Evolutionary conservation across 768 basidiomycete genomes (phyloP).

Genomic region (Amanita muscaria): DNA sequence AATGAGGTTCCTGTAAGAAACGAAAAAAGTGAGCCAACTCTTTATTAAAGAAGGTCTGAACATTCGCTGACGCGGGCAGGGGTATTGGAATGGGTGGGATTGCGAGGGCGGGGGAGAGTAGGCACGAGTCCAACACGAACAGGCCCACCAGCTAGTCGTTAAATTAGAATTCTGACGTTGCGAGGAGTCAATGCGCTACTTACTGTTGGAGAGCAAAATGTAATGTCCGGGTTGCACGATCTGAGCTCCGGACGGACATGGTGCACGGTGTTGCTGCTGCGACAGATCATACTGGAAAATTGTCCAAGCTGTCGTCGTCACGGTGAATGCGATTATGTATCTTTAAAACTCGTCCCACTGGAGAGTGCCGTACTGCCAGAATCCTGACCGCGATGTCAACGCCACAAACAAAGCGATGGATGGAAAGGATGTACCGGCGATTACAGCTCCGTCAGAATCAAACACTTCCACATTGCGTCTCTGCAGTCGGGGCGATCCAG

Average conservation of each 20-base stretch:
- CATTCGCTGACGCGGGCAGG: slow-evolving; percentile 5
- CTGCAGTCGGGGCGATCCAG: not conserved
- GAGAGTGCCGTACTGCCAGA: slow-evolving; percentile 15
- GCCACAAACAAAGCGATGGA: too few relatives aligned
- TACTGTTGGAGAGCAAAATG: not conserved
- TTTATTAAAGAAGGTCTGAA: not conserved
- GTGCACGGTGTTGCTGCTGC: not conserved
- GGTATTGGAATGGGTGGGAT: slow-evolving; percentile 11
- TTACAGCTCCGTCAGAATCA: slow-evolving; percentile 2
- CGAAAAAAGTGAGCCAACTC: slow-evolving; percentile 1
- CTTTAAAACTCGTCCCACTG: slow-evolving; percentile 13
- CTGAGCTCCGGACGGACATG: slow-evolving; percentile 6
- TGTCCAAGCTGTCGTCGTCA: slow-evolving; percentile 9
- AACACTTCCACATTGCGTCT: slow-evolving; percentile 2
- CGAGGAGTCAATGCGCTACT: not conserved
- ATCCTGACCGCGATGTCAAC: slow-evolving; percentile 11
- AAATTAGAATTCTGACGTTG: slow-evolving; percentile 6
- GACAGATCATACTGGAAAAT: slow-evolving; percentile 11
- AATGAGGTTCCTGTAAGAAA: slow-evolving; percentile 9
- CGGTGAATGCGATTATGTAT: slow-evolving; percentile 10
- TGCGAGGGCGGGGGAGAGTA: slow-evolving; percentile 10
- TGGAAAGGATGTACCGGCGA: slow-evolving; percentile 1
- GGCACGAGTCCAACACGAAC: slow-evolving; percentile 8
- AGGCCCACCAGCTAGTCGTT: slow-evolving; percentile 6
- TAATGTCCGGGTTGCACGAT: slow-evolving; percentile 9